phyloP scores from a whole-genome alignment of 257 asterid genomes.

The Rehmannia glutinosa region DNA sequence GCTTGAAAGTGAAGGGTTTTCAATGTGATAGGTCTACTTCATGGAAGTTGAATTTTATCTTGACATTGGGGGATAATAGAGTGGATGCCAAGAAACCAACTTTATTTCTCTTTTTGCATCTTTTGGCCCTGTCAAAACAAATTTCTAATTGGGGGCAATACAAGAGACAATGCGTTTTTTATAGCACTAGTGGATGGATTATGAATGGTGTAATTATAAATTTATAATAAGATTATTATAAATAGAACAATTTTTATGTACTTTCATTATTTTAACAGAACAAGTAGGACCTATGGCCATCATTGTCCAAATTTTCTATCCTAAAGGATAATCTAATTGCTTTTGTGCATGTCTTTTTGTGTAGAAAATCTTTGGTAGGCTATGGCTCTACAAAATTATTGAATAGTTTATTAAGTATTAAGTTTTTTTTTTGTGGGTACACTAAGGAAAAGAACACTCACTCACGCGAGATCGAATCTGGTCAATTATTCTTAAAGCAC shows the following conservation, averaged over 20 bases:
- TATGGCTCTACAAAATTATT: constrained; percentile 8
- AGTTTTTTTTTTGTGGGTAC: too few species aligned
- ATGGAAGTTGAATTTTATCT: constrained; percentile 14
- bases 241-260: constrained; percentile 10
- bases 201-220: neutral
- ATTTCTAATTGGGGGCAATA: constrained; percentile 18
- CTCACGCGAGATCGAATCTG: too few species aligned
- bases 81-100: constrained; percentile 51
- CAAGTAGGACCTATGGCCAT: constrained; percentile 25
- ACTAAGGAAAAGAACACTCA: too few species aligned
- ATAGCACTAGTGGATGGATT: neutral
- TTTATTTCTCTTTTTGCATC: constrained; percentile 28
- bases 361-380: neutral
- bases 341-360: neutral
- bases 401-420: neutral
- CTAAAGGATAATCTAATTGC: constrained; percentile 5
- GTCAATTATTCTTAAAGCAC: too few species aligned
- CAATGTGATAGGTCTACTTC: constrained; percentile 23
- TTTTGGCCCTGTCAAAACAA: neutral
- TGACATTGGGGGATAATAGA: constrained; percentile 18
- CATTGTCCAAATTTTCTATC: neutral
- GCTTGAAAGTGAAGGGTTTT: constrained; percentile 45
- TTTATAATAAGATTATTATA: constrained; percentile 1
- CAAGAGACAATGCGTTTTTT: neutral
- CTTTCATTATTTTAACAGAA: neutral